phyloP scores from a whole-genome alignment of 306 rosid genomes.

The Cucumis sativus region Cucumber_9930_V3 NC_026659.2:7235501-7236000 shows the following conservation, averaged over 20 bases:
- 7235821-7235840: conserved; percentile 4
- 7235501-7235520: conserved; percentile 25
- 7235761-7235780: conserved; percentile 34
- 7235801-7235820: conserved; percentile 26
- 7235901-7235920: too few species aligned
- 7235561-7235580: conserved; percentile 38
- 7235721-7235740: not conserved
- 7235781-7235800: conserved; percentile 18
- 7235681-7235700: not conserved
- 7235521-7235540: conserved; percentile 38
- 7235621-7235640: conserved; percentile 5
- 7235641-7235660: conserved; percentile 16
- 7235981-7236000: too few species aligned
- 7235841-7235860: not conserved
- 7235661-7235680: not conserved
- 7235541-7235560: conserved; percentile 35
- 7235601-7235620: conserved; percentile 17
- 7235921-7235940: too few species aligned
- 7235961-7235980: too few species aligned
- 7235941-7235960: too few species aligned
- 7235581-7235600: conserved; percentile 29
- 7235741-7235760: conserved; percentile 23
- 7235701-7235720: not conserved
- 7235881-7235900: too few species aligned
- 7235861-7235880: too few species aligned